These are phyloP conservation scores for Coemansia asiatica DNA, from an alignment of 192 early-diverging fungal species.

Conservation along the genomic window DNA sequence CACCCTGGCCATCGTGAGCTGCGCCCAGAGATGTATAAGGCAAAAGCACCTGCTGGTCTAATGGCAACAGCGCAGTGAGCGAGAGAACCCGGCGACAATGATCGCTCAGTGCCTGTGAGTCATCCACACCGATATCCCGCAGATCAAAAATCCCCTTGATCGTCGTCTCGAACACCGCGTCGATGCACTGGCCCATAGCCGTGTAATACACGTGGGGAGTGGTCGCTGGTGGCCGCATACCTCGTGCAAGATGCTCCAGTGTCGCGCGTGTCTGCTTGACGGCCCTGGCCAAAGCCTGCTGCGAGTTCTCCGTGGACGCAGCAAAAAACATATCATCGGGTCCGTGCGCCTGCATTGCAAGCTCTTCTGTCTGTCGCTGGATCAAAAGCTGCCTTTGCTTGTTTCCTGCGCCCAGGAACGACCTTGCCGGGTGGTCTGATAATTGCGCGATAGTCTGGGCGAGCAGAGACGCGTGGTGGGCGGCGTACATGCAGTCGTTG, in stretches of 20 bases:
- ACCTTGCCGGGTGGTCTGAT: background rate
- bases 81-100: constrained; percentile 20
- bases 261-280: constrained; percentile 18
- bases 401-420: constrained; percentile 5
- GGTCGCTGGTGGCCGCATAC: constrained; percentile 22
- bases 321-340: constrained; percentile 7
- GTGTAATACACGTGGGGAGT: constrained; percentile 29
- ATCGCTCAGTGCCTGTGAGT: constrained; percentile 44
- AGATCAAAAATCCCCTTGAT: constrained; percentile 19
- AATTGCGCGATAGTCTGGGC: background rate
- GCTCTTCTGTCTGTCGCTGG: background rate
- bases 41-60: constrained; percentile 10
- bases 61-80: constrained; percentile 13
- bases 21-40: background rate
- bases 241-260: constrained; percentile 22
- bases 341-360: background rate
- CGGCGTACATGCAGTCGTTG: constrained; percentile 50
- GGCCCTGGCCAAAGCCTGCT: constrained; percentile 8
- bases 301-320: background rate
- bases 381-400: constrained; percentile 1
- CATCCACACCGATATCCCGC: constrained; percentile 37
- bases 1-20: background rate
- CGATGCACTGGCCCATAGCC: constrained; percentile 17
- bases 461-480: constrained; percentile 31
- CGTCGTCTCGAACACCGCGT: constrained; percentile 26